These are phyloP conservation scores for Collybiopsis luxurians DNA, from an alignment of 768 basidiomycete species.

Conservation along the genomic window DNA sequence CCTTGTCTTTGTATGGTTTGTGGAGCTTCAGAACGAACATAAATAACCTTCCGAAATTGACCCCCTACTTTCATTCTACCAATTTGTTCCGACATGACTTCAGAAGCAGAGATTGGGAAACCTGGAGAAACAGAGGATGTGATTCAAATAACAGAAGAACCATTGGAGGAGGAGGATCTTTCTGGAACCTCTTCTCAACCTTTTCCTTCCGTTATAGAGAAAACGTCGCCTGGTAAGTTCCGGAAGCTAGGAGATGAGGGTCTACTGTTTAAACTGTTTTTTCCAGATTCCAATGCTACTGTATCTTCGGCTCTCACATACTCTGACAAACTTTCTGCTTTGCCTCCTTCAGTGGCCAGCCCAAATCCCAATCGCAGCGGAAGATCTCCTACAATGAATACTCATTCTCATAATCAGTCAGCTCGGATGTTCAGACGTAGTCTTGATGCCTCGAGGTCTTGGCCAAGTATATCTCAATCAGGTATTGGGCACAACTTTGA, in stretches of 20 bases:
- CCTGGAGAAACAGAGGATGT: too few species aligned
- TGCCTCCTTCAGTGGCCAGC: constrained; percentile 28
- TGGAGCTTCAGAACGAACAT: too few species aligned
- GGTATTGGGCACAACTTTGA: background rate
- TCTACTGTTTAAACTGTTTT: too few species aligned
- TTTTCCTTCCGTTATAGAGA: constrained; percentile 1
- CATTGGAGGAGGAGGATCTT: too few species aligned
- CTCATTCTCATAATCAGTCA: constrained; percentile 28
- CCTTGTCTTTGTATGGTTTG: too few species aligned
- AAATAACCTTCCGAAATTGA: too few species aligned
- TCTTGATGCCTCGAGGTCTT: constrained; percentile 39
- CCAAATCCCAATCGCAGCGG: constrained; percentile 24
- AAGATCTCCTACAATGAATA: constrained; percentile 28
- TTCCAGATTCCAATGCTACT: constrained; percentile 27
- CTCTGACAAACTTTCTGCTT: constrained; percentile 43
- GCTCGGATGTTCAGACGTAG: constrained; percentile 34
- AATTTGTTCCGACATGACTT: too few species aligned
- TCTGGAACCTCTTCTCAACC: background rate
- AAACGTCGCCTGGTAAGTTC: constrained; percentile 6
- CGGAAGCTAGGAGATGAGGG: too few species aligned
- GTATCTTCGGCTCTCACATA: constrained; percentile 48
- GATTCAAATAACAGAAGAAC: too few species aligned
- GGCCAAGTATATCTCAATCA: constrained; percentile 31
- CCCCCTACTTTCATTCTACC: too few species aligned
- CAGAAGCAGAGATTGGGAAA: too few species aligned